Evolutionary conservation across 192 early-diverging fungal species (phyloP), one percentile per base, ranked within the genome.

Genomic region (Coemansia sp.): DNA sequence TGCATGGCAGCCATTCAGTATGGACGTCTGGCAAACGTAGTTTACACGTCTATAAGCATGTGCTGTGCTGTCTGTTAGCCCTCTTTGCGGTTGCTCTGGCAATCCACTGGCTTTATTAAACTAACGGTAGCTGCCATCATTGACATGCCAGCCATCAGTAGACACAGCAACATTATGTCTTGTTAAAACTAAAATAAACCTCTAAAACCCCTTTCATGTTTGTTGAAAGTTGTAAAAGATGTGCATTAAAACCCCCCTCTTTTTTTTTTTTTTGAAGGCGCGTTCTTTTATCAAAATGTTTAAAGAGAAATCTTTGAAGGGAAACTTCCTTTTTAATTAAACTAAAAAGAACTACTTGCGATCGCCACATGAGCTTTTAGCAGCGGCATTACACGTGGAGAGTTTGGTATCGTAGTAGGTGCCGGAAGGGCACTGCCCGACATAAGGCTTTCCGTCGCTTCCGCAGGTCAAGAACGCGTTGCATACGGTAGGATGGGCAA

Each of bases 331-430:
- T 41, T 11, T 20, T 56, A 51, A 59, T 12, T n/a, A 50, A 15
- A 42, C 20, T 37, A 51, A 2, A 17, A 44, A 44, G 0, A 21
- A 4, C 1, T 57, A 64, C 23, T 74, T 74, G 60, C 71, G 71
- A 17, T 66, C 40, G 11, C 71, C 71, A 21, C 71, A 74, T 9
- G 64, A 30, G 2, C 20, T 18, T 54, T 67, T 66, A n/a, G 71
- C 64, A 5, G 40, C 60, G 0, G 44, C 52, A 2, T 59, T 65
- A 51, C 72, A 76, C 4, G 62, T 65, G 26, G 58, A 62, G 10
- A 76, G 66, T 31, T 53, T 50, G 10, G 42, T 40, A n/a, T 75
- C 72, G 57, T 75, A 75, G 58, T 58, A 75, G 6, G 72, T 75
- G 38, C 72, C 62, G 11, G 49, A 65, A 0, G 72, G 72, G 38